phyloP scores from a whole-genome alignment of 1,284 basidiomycete genomes.

The Cryptococcus sp. region DNA sequence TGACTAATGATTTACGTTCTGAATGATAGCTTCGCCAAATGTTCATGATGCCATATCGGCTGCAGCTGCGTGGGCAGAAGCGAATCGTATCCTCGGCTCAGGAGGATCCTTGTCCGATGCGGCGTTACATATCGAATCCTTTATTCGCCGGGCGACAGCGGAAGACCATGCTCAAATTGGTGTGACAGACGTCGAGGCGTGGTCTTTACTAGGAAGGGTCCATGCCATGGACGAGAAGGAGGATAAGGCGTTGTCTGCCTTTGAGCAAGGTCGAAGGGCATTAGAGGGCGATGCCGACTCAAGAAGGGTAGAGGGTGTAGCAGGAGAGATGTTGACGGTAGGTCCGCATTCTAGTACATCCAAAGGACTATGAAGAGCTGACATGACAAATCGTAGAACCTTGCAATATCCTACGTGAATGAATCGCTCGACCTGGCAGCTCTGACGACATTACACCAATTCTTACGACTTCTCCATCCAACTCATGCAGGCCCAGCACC shows the following conservation, averaged over 20 bases:
- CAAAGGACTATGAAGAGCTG: neutral
- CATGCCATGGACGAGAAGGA: slow-evolving; percentile 91
- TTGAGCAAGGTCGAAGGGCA: slow-evolving; percentile 71
- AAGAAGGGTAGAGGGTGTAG: slow-evolving; percentile 58
- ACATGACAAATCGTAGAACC: slow-evolving; percentile 63
- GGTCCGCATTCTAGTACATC: slow-evolving; percentile 38
- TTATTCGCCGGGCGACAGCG: slow-evolving; percentile 60
- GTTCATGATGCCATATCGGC: slow-evolving; percentile 1
- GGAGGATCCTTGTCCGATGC: slow-evolving; percentile 85
- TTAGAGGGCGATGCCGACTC: slow-evolving; percentile 63
- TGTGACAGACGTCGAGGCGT: slow-evolving; percentile 63
- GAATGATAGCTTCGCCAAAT: neutral
- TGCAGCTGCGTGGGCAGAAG: slow-evolving; percentile 28
- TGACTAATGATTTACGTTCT: slow-evolving; percentile 15
- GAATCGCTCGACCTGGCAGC: slow-evolving; percentile 89
- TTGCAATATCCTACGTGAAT: slow-evolving; percentile 97
- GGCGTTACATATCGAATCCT: slow-evolving; percentile 80
- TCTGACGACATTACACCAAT: slow-evolving; percentile 82
- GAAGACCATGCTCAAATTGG: slow-evolving; percentile 18
- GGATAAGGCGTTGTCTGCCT: slow-evolving; percentile 58
- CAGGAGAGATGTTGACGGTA: slow-evolving; percentile 79
- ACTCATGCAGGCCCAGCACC: slow-evolving; percentile 54
- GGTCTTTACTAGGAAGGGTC: slow-evolving; percentile 90
- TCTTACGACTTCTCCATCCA: slow-evolving; percentile 79
- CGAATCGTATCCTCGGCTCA: slow-evolving; percentile 61